Evolutionary conservation across 108 stramenopile species (phyloP), one percentile per base, ranked within the genome.

Genomic region (Pseudonitzschia delicatissima): DNA sequence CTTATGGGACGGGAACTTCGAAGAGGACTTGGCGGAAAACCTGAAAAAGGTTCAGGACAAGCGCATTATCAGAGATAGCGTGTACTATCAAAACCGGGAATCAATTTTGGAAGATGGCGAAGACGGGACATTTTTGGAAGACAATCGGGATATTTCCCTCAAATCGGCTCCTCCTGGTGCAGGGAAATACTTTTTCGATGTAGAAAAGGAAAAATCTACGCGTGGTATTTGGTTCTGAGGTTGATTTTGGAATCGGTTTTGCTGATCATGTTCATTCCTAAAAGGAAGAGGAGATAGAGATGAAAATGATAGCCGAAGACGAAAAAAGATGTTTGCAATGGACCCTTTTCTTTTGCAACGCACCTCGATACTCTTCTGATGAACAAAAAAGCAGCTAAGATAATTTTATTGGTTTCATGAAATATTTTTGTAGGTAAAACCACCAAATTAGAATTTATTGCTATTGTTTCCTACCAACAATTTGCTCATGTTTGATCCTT

Each of bases 221-320:
- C 75, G 75, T 23, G 73, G 73, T 23, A 66, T 62, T 25, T 74
- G 73, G 73, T n/a, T n/a, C n/a, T n/a, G n/a, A n/a, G 12, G 67
- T 32, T 74, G 48, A 49, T 29, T 28, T 5, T 23, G 20, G 50
- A 51, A 25, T 51, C 5, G 28, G 25, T 23, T 15, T 15, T 42
- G 13, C 13, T 42, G 13, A 42, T 42, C 40, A 15, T 42, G 13
- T 15, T 42, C 40, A 15, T 42, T 42, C 15, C 40, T 42, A n/a
- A n/a, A n/a, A n/a, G n/a, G n/a, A n/a, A n/a, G n/a, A n/a, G n/a
- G n/a, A n/a, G n/a, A n/a, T n/a, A n/a, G n/a, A n/a, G n/a, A n/a
- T n/a, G n/a, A n/a, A n/a, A n/a, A n/a, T n/a, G n/a, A n/a, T n/a
- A n/a, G n/a, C n/a, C n/a, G n/a, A n/a, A n/a, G n/a, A n/a, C n/a